These are phyloP conservation scores for Rhexocercosporidium sp. DNA, from an alignment of 2,329 filamentous ascomycete species.

Conservation along the genomic window DNA sequence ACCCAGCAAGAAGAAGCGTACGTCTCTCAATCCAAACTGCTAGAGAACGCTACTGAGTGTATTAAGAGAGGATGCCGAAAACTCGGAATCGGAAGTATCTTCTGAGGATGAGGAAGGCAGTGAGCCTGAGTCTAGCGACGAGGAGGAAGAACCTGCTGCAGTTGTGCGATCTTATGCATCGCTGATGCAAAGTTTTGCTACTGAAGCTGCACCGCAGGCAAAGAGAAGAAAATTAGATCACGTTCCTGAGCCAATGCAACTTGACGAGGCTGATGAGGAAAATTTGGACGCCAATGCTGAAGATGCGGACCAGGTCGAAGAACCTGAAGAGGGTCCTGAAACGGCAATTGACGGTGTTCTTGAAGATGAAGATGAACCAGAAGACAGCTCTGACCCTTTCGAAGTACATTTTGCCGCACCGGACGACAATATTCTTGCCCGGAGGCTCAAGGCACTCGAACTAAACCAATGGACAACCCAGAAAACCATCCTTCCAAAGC, in stretches of 20 bases:
- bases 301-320: conserved; percentile 50
- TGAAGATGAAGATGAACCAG: conserved; percentile 50
- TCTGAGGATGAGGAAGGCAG: conserved; percentile 44
- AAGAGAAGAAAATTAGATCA: conserved; percentile 63
- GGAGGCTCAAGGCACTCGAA: conserved; percentile 57
- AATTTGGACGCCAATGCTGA: conserved; percentile 17
- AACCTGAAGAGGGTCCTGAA: conserved; percentile 55
- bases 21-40: neutral
- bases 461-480: conserved; percentile 57
- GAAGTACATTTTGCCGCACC: conserved; percentile 77
- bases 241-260: conserved; percentile 23
- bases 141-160: conserved; percentile 46
- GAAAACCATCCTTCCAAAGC: conserved; percentile 48
- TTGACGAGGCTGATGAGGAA: conserved; percentile 27
- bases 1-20: conserved; percentile 51
- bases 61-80: conserved; percentile 33
- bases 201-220: conserved; percentile 51
- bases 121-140: conserved; percentile 53
- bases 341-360: conserved; percentile 42
- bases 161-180: conserved; percentile 59
- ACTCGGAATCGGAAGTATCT: conserved; percentile 46
- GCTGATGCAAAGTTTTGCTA: conserved; percentile 61
- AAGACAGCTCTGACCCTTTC: conserved; percentile 72
- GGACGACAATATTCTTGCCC: conserved; percentile 63
- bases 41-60: conserved; percentile 11